Evolutionary conservation across 2,329 filamentous ascomycete species (phyloP), one percentile per base, ranked within the genome.

Genomic region (Trichoderma sp.): DNA sequence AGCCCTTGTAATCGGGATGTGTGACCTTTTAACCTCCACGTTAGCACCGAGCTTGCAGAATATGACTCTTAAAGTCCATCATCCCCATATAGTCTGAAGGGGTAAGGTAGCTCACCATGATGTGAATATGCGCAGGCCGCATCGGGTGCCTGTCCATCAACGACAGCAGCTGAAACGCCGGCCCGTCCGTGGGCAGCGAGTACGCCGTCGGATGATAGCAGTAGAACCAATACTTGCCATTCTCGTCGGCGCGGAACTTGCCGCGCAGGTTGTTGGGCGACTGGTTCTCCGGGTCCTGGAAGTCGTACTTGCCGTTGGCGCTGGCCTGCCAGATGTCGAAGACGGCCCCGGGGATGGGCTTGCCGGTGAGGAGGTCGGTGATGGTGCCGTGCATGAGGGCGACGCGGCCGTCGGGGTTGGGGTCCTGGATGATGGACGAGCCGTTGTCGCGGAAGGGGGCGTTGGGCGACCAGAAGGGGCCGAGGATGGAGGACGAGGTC

Each of bases 261-360:
- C 90, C 90, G 50, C 90, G 85, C 48, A 92, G 82, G 81, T 92
- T 92, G 83, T 91, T 90, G 74, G 86, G 85, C 57, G 79, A 78
- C 81, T 91, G 89, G 78, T 86, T 87, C 64, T 88, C 83, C 0
- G 88, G 88, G 76, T 92, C 90, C 77, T 90, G 88, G 82, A 90
- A 87, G 73, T 91, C 88, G 81, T 92, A 92, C 74, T 88, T 87
- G 75, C 89, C 89, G 79, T 91, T 92, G 76, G 88, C 82, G 69
- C 85, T 89, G 58, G 90, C 89, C 75, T 92, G 88, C 90, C 90
- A 92, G 80, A 92, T 89, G 74, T 92, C 90, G 72, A 92, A 86
- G 68, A 90, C 87, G 70, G 89, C 89, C 72, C 82, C 80, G 63
- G 82, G 83, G 71, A 92, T 88, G 67, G 86, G 86, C 78, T 85